Conservation (phyloP, 805 yeast genomes). For the Metschnikowia chrysomelidarum region DNA sequence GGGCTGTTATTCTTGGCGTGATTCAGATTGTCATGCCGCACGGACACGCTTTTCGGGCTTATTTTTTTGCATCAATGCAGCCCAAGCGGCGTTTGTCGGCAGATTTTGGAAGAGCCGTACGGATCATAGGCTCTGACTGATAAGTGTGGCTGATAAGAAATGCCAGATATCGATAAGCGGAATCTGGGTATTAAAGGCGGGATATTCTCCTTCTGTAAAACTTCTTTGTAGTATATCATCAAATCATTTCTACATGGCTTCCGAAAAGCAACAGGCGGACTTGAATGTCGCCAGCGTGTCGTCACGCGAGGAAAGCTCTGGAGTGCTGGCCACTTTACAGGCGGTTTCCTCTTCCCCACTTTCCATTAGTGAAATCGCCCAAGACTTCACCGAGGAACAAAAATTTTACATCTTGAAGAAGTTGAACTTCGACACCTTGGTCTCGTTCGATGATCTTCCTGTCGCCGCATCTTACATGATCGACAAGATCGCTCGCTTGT, state of each 20-base stretch:
- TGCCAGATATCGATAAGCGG: no score
- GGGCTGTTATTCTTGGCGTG: no score
- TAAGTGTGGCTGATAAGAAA: no score
- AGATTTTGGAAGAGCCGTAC: no score
- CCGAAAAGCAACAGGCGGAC: slow-evolving; percentile 3
- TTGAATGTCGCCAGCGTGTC: slow-evolving; percentile 1
- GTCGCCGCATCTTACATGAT: slow-evolving; percentile 21
- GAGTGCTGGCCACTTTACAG: slow-evolving; percentile 8
- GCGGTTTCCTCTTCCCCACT: slow-evolving; percentile 26
- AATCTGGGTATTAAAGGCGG: no score
- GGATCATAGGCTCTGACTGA: no score
- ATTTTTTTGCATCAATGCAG: no score
- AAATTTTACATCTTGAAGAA: slow-evolving; percentile 29
- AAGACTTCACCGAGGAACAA: slow-evolving; percentile 24
- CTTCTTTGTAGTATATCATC: no score
- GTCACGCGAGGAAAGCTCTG: slow-evolving; percentile 1
- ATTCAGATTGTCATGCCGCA: no score
- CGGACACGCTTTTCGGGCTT: no score
- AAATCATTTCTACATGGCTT: background rate
- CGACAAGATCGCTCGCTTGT: slow-evolving; percentile 4
- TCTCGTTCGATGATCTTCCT: slow-evolving; percentile 32
- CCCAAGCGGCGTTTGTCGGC: no score
- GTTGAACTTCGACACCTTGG: slow-evolving; percentile 25
- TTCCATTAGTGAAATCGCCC: slow-evolving; percentile 27
- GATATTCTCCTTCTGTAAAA: no score